Conservation (phyloP, 768 basidiomycete species). For the Mycena rebaudengoi region DNA sequence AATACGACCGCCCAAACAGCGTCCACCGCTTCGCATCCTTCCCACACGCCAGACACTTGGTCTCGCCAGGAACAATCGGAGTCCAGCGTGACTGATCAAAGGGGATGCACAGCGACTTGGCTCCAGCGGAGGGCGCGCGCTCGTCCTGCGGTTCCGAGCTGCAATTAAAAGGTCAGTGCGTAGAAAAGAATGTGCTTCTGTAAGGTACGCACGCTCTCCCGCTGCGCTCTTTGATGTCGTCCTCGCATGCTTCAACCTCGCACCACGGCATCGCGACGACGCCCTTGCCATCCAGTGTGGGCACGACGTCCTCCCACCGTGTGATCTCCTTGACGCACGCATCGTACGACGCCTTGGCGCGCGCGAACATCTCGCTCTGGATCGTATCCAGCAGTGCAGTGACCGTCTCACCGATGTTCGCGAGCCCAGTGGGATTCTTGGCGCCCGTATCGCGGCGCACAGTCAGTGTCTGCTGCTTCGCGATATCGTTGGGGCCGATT, state of each 20-base stretch:
- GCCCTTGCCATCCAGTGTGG: slow-evolving; percentile 88
- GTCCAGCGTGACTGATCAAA: slow-evolving; percentile 90
- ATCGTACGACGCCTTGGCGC: slow-evolving; percentile 79
- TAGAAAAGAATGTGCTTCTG: too few relatives aligned
- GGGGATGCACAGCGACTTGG: slow-evolving; percentile 96
- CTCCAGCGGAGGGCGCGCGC: slow-evolving; percentile 95
- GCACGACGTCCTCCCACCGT: slow-evolving; percentile 93
- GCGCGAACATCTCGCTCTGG: slow-evolving; percentile 86
- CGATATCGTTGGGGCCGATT: slow-evolving; percentile 92
- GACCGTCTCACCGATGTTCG: slow-evolving; percentile 56
- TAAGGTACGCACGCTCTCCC: slow-evolving; percentile 72
- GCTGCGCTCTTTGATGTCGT: slow-evolving; percentile 96
- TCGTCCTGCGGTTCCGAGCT: slow-evolving; percentile 92
- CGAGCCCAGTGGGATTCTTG: slow-evolving; percentile 55
- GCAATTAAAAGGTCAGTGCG: slow-evolving; percentile 24
- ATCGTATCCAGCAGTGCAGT: slow-evolving; percentile 81
- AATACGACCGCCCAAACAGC: slow-evolving; percentile 93
- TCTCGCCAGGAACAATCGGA: slow-evolving; percentile 82
- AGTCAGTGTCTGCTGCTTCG: slow-evolving; percentile 79
- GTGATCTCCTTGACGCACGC: slow-evolving; percentile 76
- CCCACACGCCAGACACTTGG: slow-evolving; percentile 91
- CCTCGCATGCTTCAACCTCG: slow-evolving; percentile 91
- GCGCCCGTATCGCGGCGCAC: slow-evolving; percentile 78
- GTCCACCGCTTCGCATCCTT: slow-evolving; percentile 94
- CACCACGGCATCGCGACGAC: slow-evolving; percentile 96